phyloP scores from a whole-genome alignment of 176 grass and related monocot species.

The Zizania latifolia region DNA sequence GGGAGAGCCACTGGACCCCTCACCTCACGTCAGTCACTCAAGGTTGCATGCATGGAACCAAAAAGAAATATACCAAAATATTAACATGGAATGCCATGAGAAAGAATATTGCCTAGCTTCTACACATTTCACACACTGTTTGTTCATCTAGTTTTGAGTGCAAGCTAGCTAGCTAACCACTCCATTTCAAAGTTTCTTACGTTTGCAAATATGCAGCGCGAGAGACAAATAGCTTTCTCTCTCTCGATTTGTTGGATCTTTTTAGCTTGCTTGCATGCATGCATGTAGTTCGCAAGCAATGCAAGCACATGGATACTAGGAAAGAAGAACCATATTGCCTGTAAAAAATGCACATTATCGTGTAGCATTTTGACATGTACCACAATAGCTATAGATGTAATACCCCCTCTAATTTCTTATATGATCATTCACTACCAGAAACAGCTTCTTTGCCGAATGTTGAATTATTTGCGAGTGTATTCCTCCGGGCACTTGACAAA shows the following conservation, averaged over 20 bases:
- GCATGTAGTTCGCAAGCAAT: constrained; percentile 38
- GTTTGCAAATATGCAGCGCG: neutral
- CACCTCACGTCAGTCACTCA: constrained; percentile 74
- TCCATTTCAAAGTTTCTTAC: constrained; percentile 47
- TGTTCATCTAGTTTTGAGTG: constrained; percentile 28
- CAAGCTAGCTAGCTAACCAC: constrained; percentile 54
- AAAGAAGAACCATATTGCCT: constrained; percentile 6
- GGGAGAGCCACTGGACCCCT: constrained; percentile 42
- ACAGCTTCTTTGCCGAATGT: too few relatives aligned
- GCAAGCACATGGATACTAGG: constrained; percentile 36
- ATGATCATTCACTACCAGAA: too few relatives aligned
- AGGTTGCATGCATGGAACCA: constrained; percentile 28
- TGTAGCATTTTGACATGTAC: constrained; percentile 50
- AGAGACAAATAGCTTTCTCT: too few relatives aligned
- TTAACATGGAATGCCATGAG: constrained; percentile 34
- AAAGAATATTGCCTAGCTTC: constrained; percentile 50
- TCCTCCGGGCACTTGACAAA: too few relatives aligned
- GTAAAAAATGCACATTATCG: constrained; percentile 13
- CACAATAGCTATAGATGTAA: constrained; percentile 40
- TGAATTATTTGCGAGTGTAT: too few relatives aligned
- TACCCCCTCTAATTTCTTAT: too few relatives aligned
- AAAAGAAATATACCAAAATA: constrained; percentile 30
- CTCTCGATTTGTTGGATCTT: neutral
- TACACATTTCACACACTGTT: constrained; percentile 28
- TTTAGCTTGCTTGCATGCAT: neutral